These are phyloP conservation scores for Pneumocystis sp. DNA, from an alignment of 1,139 yeast species.

Conservation along the genomic window DNA sequence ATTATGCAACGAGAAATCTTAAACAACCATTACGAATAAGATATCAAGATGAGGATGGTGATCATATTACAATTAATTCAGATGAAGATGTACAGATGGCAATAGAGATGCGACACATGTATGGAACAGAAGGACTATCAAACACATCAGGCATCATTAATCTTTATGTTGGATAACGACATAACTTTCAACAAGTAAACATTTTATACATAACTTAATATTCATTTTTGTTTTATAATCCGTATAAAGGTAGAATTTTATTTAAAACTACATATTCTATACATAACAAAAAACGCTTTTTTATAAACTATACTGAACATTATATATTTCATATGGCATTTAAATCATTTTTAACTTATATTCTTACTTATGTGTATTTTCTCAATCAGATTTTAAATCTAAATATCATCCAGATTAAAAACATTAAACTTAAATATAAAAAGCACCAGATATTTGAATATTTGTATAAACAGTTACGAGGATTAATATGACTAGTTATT, in stretches of 20 bases:
- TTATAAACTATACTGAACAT: background rate
- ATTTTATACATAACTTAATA: background rate
- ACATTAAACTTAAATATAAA: background rate
- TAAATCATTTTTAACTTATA: background rate
- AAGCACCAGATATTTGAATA: background rate
- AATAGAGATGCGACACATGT: conserved; percentile 18
- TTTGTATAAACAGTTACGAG: too few species aligned
- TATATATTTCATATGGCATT: background rate
- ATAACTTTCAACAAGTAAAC: background rate
- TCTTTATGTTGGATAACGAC: background rate
- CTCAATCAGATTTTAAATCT: background rate
- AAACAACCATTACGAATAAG: conserved; percentile 39
- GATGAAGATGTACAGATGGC: conserved; percentile 52
- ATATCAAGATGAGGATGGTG: conserved; percentile 92
- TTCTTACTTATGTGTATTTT: background rate
- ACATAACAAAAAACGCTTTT: background rate
- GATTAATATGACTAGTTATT: too few species aligned
- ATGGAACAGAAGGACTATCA: conserved; percentile 2
- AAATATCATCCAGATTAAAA: too few species aligned
- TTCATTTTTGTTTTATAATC: background rate
- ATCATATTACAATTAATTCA: conserved; percentile 70
- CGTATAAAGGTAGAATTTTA: background rate
- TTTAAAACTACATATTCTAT: background rate
- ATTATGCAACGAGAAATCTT: conserved; percentile 25
- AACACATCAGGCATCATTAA: background rate